Base-by-base conservation (phyloP, 306 rosid genomes). In the Vicia sativa region DNA sequence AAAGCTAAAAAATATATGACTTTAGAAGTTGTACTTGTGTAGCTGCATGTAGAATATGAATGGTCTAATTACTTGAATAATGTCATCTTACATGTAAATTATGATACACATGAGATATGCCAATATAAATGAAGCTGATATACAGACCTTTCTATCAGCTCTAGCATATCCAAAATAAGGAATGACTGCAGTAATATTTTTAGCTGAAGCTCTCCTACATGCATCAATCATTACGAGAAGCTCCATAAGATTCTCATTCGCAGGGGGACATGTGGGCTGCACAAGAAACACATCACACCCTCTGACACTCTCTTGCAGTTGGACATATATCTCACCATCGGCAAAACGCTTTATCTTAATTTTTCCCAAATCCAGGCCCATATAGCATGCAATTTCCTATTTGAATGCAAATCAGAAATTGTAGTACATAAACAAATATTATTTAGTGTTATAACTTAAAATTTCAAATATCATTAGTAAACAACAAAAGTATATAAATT, bases 181-280 rank as follows among this genome's bases (percentile, higher is more conserved):
- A 78, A 91, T 91, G 74, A 89, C 97, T 18, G 96, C 96, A 75
- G 96, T 91, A 42, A 91, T 91, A 62, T 85, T 89, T 83, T 91
- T 91, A 60, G 97, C 96, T 4, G 97, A 89, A 16, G 97, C 97
- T 84, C 97, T 91, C 69, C 96, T 85, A 74, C 97, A 91, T 2
- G 95, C 96, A 64, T 91, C 97, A 70, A 91, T 84, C 97, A 91
- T 91, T 72, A 91, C 84, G 26, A 91, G 84, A 75, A 91, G 97
- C 84, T 91, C 97, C 96, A 89, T 87, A 26, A 91, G 92, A 74
- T 91, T 91, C 79, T 91, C 96, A 76, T 91, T 91, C 18, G 96
- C 97, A 7, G 97, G 96, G 71, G 97, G 97, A 65, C 97, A 91
- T n/a, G 96, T 89, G 44, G 97, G 97, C 75, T 91, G 96, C 75